These are phyloP conservation scores for Escovopsis sp. DNA, from an alignment of 2,329 filamentous ascomycete species.

Conservation along the genomic window DNA sequence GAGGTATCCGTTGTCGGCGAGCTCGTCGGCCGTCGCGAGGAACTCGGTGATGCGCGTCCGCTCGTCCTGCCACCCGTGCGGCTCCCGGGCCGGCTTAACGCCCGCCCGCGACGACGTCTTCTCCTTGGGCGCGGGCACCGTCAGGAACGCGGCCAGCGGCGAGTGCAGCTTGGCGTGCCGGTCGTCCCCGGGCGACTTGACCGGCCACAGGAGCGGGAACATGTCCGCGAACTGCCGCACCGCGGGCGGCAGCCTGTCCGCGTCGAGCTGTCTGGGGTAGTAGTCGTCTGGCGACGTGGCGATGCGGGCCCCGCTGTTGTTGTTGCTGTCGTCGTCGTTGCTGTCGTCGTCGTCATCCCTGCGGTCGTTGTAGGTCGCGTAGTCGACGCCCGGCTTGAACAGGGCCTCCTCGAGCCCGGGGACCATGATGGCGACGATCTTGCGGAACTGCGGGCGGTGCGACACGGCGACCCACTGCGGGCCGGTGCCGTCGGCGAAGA, in stretches of 20 bases:
- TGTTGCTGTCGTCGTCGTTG: slow-evolving; percentile 24
- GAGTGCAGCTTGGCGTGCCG: slow-evolving; percentile 71
- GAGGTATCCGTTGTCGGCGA: slow-evolving; percentile 70
- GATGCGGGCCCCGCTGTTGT: slow-evolving; percentile 18
- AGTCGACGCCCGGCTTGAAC: slow-evolving; percentile 53
- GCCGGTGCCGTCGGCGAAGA: slow-evolving; percentile 49
- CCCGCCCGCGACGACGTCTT: slow-evolving; percentile 40
- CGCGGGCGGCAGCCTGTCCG: slow-evolving; percentile 35
- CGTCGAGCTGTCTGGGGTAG: slow-evolving; percentile 38
- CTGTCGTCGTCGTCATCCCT: slow-evolving; percentile 25
- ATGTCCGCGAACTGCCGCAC: slow-evolving; percentile 61
- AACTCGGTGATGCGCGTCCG: slow-evolving; percentile 74
- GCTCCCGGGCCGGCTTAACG: slow-evolving; percentile 46
- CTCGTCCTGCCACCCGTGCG: slow-evolving; percentile 55
- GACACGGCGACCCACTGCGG: slow-evolving; percentile 51
- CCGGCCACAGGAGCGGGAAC: slow-evolving; percentile 79
- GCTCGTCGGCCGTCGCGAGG: slow-evolving; percentile 54
- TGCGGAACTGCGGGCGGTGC: slow-evolving; percentile 50
- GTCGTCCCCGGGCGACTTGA: slow-evolving; percentile 76
- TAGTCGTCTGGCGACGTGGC: slow-evolving; percentile 42
- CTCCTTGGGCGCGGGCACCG: slow-evolving; percentile 55
- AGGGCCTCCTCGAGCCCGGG: slow-evolving; percentile 83
- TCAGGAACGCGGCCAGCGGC: slow-evolving; percentile 71
- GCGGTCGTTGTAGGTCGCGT: slow-evolving; percentile 28
- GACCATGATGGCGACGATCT: slow-evolving; percentile 82